Percentiles rank a stretch among this genome's conserved stretches.
phyloP scores from a whole-genome alignment of 2,329 filamentous ascomycete genomes.

The Ophiostoma sp. region DNA sequence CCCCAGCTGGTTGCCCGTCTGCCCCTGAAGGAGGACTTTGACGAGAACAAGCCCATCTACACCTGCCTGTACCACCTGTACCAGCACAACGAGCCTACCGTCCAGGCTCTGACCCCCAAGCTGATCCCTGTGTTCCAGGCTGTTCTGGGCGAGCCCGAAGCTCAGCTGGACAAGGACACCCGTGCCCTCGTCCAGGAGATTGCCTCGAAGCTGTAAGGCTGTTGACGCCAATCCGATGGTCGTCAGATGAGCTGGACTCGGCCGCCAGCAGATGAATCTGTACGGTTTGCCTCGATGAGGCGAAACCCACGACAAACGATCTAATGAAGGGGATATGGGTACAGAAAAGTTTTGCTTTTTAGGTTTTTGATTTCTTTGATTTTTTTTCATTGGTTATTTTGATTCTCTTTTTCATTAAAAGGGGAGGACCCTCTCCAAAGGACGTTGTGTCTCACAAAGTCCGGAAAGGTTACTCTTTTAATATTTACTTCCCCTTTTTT shows the following conservation, averaged over 20 bases:
- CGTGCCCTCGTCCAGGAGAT: constrained; percentile 61
- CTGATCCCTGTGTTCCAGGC: constrained; percentile 67
- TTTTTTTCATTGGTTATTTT: background rate
- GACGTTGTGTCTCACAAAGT: background rate
- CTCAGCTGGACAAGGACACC: constrained; percentile 70
- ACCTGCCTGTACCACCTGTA: constrained; percentile 85
- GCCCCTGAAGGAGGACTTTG: constrained; percentile 86
- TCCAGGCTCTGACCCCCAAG: constrained; percentile 64
- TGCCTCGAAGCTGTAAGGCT: constrained; percentile 43
- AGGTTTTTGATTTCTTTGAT: background rate
- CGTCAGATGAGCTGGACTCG: constrained; percentile 10
- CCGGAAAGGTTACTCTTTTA: constrained; percentile 8
- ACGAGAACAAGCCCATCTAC: constrained; percentile 94
- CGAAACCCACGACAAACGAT: constrained; percentile 4
- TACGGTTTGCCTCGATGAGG: background rate
- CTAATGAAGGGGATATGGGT: constrained; percentile 13
- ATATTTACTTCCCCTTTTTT: background rate
- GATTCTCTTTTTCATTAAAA: constrained; percentile 9
- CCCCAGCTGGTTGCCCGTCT: constrained; percentile 73
- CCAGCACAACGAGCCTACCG: constrained; percentile 61
- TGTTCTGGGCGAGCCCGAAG: constrained; percentile 65
- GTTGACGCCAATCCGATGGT: background rate
- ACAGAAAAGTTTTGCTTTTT: constrained; percentile 18
- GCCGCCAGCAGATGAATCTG: constrained; percentile 12
- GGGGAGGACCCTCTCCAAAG: background rate